A percentile compares a stretch with the other conserved stretches of the same genome.
Conservation (phyloP, 169 alveolate species). For the Eimeria maxima region DNA sequence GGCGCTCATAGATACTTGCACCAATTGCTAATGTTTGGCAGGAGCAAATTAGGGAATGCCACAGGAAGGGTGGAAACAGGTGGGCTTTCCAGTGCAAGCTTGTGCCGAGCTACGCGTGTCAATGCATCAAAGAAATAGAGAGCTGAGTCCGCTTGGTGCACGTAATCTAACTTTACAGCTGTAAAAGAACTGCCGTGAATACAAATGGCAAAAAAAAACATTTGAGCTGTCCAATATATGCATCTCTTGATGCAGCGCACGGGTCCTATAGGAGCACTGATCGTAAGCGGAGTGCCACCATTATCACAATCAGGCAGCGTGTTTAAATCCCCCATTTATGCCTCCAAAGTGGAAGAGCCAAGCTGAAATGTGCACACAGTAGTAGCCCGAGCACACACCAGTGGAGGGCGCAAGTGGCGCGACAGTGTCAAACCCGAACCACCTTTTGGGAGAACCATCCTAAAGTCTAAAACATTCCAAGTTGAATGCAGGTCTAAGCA, state of each 20-base stretch:
- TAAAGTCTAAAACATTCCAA: neutral
- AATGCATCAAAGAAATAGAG: neutral
- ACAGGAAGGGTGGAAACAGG: neutral
- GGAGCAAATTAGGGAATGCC: neutral
- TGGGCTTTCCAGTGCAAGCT: neutral
- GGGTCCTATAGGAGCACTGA: too few relatives aligned
- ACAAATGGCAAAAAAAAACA: neutral
- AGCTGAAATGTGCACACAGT: neutral
- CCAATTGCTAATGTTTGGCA: constrained; percentile 48
- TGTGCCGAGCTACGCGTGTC: neutral
- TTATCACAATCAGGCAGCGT: neutral
- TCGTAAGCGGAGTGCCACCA: neutral
- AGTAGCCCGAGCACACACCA: neutral
- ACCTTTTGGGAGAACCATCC: neutral
- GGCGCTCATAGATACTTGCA: neutral
- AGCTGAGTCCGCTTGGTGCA: neutral
- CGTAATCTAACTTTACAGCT: neutral
- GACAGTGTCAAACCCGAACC: neutral
- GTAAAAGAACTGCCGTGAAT: neutral
- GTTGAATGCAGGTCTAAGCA: neutral
- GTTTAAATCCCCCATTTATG: too few relatives aligned
- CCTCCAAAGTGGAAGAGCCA: neutral
- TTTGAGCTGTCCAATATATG: neutral
- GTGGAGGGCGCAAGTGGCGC: neutral
- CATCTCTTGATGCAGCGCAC: neutral